These are phyloP conservation scores for Microdochium bolleyi DNA, from an alignment of 2,329 filamentous ascomycete species.

Conservation along the genomic window DNA sequence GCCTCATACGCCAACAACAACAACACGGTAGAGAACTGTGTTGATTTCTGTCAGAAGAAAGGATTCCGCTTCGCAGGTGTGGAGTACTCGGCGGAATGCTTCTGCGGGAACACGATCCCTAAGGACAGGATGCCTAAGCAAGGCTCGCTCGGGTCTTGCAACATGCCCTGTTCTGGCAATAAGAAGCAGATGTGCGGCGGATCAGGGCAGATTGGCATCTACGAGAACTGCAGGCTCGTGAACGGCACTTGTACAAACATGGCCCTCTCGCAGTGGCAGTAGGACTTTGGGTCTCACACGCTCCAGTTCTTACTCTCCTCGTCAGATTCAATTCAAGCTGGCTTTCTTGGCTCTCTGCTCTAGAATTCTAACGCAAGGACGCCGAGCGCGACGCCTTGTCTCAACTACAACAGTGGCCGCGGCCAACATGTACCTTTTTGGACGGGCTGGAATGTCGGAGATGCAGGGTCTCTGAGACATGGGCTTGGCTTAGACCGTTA, in stretches of 20 bases:
- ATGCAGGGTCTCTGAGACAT: too few relatives aligned
- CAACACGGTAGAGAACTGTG: constrained; percentile 18
- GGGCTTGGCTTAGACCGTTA: too few relatives aligned
- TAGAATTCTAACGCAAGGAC: too few relatives aligned
- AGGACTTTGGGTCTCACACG: neutral
- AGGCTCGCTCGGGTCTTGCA: constrained; percentile 33
- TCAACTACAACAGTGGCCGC: too few relatives aligned
- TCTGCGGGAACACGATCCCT: constrained; percentile 17
- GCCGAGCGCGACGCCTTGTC: too few relatives aligned
- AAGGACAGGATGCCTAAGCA: constrained; percentile 23
- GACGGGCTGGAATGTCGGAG: too few relatives aligned
- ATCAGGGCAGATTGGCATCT: constrained; percentile 21
- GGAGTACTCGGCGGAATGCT: constrained; percentile 16
- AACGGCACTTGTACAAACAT: neutral
- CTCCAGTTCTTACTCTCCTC: too few relatives aligned
- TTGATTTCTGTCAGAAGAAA: constrained; percentile 8
- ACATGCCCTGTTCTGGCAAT: constrained; percentile 29
- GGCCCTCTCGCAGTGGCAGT: neutral
- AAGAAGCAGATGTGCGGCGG: constrained; percentile 26
- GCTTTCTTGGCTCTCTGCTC: too few relatives aligned
- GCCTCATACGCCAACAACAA: constrained; percentile 6
- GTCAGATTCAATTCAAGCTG: too few relatives aligned
- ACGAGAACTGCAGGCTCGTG: constrained; percentile 20
- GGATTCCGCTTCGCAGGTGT: constrained; percentile 13
- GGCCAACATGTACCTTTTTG: too few relatives aligned